These are phyloP conservation scores for Penicillium subrubescens DNA, from an alignment of 495 filamentous ascomycete genomes.

Conservation along the genomic window DNA sequence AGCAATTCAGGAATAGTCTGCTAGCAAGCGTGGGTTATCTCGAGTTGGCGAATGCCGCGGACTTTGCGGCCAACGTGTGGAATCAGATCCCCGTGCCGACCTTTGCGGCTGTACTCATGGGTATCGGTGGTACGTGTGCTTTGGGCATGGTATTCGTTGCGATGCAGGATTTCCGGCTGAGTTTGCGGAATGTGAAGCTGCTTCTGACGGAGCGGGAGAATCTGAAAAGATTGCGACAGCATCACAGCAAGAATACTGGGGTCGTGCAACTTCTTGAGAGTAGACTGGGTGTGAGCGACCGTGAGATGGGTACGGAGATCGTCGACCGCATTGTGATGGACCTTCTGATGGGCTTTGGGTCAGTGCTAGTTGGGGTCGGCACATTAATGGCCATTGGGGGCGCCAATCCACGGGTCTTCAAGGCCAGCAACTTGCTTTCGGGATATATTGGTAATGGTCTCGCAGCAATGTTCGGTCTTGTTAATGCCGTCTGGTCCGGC, in stretches of 20 bases:
- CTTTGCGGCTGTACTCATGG: constrained; percentile 51
- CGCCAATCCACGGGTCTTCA: constrained; percentile 39
- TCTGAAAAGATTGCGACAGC: constrained; percentile 24
- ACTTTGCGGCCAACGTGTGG: constrained; percentile 59
- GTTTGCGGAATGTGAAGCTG: constrained; percentile 45
- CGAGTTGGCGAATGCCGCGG: constrained; percentile 54
- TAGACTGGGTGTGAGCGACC: constrained; percentile 39
- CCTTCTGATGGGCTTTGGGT: constrained; percentile 45
- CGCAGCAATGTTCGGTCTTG: constrained; percentile 44
- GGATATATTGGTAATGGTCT: constrained; percentile 52
- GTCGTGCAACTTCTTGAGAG: constrained; percentile 25
- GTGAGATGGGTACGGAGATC: constrained; percentile 49
- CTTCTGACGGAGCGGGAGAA: constrained; percentile 40
- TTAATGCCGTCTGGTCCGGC: constrained; percentile 48
- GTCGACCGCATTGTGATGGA: constrained; percentile 55
- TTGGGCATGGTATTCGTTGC: constrained; percentile 48
- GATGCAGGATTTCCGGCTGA: constrained; percentile 41
- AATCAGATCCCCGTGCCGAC: constrained; percentile 49
- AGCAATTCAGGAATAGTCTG: constrained; percentile 49
- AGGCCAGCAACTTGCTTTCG: constrained; percentile 50
- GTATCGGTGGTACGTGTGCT: constrained; percentile 48
- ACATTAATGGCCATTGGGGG: constrained; percentile 55
- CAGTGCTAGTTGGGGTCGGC: constrained; percentile 49
- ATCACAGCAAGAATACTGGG: constrained; percentile 22
- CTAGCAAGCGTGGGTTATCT: constrained; percentile 51